Evolutionary conservation across 371 early-diverging fungal species (phyloP), one percentile per base, ranked within the genome.

Genomic region (Parasitella parasitica): DNA sequence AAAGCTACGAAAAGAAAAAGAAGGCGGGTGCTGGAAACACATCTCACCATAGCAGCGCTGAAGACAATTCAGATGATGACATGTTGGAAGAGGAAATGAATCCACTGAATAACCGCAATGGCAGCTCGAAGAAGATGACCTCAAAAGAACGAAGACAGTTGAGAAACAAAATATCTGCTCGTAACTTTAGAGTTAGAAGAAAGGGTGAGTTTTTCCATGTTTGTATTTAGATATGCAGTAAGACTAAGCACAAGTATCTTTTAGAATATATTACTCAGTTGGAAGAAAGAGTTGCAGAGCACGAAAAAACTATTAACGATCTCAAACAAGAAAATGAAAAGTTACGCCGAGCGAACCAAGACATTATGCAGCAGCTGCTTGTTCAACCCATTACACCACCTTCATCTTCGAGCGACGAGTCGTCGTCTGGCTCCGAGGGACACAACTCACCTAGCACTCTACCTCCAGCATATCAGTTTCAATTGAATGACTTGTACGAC

Each of bases 91-190:
- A 68, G 18, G 54, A 64, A 7, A 20, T 35, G 18, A 12, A 36
- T 9, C 55, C 58, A 32, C 18, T 27, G 22, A n/a, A 51, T 22
- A 35, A 37, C n/a, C 27, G 41, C 9, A 20, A 27, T 37, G 22
- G 13, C 6, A 59, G 30, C 0, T 28, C 76, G 61, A 86, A 85
- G 58, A 81, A 78, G 51, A 74, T 91, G 70, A 78, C 87, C 0
- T 80, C 91, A 13, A 92, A 91, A 64, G 93, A 94, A 72, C 81
- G 91, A 20, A 75, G 94, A 35, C 93, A 92, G 67, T 70, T 93
- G 52, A 81, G 94, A n/a, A 94, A 94, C 81, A 94, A 93, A 68
- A 88, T 94, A 53, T 92, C 92, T 11, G 95, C 95, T 13, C 78
- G 95, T 61, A 91, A 91, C 69, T 94, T 94, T 73, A 84, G 95